Conservation (phyloP, 768 basidiomycete genomes). For the Suillus brevipes region DNA sequence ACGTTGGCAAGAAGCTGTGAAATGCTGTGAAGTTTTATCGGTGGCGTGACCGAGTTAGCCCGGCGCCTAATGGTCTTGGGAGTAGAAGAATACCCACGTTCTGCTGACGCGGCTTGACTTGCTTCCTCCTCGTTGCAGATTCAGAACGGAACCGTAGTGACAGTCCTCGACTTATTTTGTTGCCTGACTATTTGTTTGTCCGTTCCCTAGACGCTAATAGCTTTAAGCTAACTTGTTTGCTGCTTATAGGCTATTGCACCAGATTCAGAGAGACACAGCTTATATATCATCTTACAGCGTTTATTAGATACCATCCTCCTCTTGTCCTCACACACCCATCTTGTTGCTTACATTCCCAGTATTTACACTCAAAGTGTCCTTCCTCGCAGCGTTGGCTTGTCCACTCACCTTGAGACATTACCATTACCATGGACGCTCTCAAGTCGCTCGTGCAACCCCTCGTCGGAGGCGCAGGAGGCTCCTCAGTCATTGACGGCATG, state of each 20-base stretch:
- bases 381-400: constrained; percentile 41
- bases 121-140: constrained; percentile 23
- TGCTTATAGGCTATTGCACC: constrained; percentile 8
- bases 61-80: constrained; percentile 12
- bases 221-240: neutral
- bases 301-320: constrained; percentile 11
- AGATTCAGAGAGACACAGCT: constrained; percentile 31
- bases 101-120: constrained; percentile 40
- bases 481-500: constrained; percentile 83
- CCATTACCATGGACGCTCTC: constrained; percentile 67
- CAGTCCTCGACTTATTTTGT: neutral
- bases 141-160: constrained; percentile 1
- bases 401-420: constrained; percentile 24
- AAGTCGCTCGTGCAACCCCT: constrained; percentile 81
- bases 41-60: constrained; percentile 30
- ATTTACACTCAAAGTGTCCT: constrained; percentile 11
- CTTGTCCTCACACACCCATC: constrained; percentile 25
- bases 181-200: neutral
- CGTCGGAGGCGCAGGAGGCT: constrained; percentile 70
- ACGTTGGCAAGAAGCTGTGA: neutral
- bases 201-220: neutral
- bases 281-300: constrained; percentile 16
- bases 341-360: constrained; percentile 20
- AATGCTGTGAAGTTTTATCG: constrained; percentile 15
- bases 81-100: constrained; percentile 27